Base-by-base conservation (phyloP, 2,329 filamentous ascomycete genomes). In the Chaetomium globosum region DNA sequence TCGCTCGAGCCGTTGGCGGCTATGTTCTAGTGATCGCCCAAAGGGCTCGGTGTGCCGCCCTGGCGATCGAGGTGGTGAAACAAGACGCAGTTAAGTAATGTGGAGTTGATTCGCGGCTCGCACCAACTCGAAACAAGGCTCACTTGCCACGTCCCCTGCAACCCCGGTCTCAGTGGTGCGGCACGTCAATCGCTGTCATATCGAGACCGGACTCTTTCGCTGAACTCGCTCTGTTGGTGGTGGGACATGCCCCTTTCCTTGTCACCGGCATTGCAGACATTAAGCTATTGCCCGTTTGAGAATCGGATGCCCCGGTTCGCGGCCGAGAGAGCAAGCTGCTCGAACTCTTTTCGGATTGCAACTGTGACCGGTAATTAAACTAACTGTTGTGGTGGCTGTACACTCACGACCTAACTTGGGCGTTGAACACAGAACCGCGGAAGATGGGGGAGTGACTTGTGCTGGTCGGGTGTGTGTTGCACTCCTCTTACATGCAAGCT, bases 31-130 rank as follows among this genome's bases (percentile, higher is more conserved):
- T 54, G 61, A 67, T 67, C 65, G 60, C 49, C 58, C 43, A 63
- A 59, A 39, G 4, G 43, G 55, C 49, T 61, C 39, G 59, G 54
- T 60, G 58, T 58, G 21, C 36, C n/a, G 54, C 30, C 51, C 43
- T 63, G 64, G 21, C 53, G 64, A 67, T 69, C 66, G 51, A n/a
- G 56, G 49, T 43, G 61, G 54, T 66, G 67, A 69, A 69, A 69
- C 67, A 65, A 65, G 65, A 56, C 64, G 56, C 61, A 53, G 54
- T 39, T 46, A 54, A 48, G 46, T 36, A 59, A 8, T 46, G 58
- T 61, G 59, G 60, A 55, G 64, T 49, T 23, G 56, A 53, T 61
- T 33, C 51, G 63, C 61, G 60, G 63, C 57, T 64, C 48, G 36
- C 59, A 52, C 66, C 61, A 66, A 62, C 30, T 55, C 55, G 61